Conservation (phyloP, 164 flowering plant genomes). For the Kingdonia uniflora region DNA sequence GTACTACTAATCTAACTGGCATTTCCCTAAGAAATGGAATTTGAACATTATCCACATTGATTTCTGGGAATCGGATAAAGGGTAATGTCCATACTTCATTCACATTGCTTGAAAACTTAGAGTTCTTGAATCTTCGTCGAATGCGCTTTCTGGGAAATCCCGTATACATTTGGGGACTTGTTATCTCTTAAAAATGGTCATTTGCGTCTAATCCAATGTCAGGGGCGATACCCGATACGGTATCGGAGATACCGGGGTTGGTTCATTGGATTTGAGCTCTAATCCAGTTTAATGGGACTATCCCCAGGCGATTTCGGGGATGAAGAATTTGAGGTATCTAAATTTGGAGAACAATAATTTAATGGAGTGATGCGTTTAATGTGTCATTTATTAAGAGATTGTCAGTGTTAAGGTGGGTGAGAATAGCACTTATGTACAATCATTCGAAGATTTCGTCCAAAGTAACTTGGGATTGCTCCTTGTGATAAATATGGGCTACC, state of each 20-base stretch:
- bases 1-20: conserved; percentile 56
- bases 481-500: conserved; percentile 89
- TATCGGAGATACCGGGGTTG: conserved; percentile 41
- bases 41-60: conserved; percentile 53
- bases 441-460: conserved; percentile 43
- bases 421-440: conserved; percentile 74
- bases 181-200: conserved; percentile 43
- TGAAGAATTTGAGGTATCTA: conserved; percentile 59
- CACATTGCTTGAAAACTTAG: conserved; percentile 35
- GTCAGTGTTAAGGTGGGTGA: conserved; percentile 57
- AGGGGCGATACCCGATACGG: conserved; percentile 59
- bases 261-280: conserved; percentile 71
- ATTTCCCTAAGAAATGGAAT: conserved; percentile 48
- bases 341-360: conserved; percentile 65
- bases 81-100: conserved; percentile 59
- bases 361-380: conserved; percentile 81
- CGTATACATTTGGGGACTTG: conserved; percentile 57
- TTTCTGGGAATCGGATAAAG: conserved; percentile 49
- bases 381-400: conserved; percentile 47
- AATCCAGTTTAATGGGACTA: conserved; percentile 75
- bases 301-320: conserved; percentile 52
- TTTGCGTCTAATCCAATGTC: conserved; percentile 60
- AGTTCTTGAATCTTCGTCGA: conserved; percentile 46
- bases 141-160: conserved; percentile 49
- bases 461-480: conserved; percentile 78